These are phyloP conservation scores for Sporothrix curviconia DNA, from an alignment of 2,329 filamentous ascomycete species.

Conservation along the genomic window DNA sequence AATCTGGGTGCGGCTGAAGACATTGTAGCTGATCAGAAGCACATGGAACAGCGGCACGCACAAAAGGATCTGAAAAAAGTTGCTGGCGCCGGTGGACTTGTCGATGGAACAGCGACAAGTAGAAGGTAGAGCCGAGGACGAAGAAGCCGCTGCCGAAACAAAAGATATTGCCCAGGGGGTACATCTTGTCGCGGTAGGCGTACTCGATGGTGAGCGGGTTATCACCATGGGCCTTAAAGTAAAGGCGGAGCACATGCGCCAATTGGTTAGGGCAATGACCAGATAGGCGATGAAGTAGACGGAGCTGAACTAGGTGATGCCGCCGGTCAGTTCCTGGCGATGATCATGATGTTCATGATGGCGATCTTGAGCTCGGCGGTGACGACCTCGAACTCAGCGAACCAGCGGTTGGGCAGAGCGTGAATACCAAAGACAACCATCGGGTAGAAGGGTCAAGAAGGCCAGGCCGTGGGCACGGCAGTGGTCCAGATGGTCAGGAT, in stretches of 20 bases:
- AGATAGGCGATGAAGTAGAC: constrained; percentile 5
- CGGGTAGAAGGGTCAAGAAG: constrained; percentile 10
- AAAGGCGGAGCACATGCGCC: neutral
- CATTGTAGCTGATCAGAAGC: neutral
- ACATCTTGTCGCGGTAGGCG: neutral
- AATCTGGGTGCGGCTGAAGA: neutral
- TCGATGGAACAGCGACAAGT: neutral
- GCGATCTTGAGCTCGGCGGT: neutral
- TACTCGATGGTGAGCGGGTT: neutral
- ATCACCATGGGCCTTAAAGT: neutral
- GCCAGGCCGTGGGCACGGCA: neutral
- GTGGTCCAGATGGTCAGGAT: constrained; percentile 1
- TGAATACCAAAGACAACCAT: neutral
- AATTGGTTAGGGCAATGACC: neutral
- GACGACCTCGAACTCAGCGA: constrained; percentile 2
- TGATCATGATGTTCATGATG: neutral
- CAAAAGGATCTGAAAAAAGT: neutral
- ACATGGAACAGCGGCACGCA: neutral
- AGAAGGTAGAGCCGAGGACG: neutral
- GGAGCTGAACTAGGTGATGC: constrained; percentile 3
- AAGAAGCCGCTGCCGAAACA: neutral
- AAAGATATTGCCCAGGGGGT: neutral
- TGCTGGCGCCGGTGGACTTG: neutral
- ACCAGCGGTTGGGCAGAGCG: neutral
- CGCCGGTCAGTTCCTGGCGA: neutral